A percentile compares a stretch with the other conserved stretches of the same genome.
phyloP scores from a whole-genome alignment of 345 rosid genomes.

The Brassica napus region DNA sequence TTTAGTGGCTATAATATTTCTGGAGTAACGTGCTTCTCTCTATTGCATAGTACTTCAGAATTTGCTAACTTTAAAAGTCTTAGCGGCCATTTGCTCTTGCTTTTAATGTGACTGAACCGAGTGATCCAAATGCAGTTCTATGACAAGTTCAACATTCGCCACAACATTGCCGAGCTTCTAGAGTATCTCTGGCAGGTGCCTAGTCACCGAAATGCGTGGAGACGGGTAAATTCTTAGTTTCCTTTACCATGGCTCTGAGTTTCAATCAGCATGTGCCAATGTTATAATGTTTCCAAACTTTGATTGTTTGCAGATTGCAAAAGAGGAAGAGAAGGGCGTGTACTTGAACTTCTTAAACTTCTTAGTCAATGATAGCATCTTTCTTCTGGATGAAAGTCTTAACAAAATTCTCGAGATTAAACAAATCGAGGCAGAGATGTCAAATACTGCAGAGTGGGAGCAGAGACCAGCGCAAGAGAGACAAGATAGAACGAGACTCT shows the following conservation, averaged over 20 bases:
- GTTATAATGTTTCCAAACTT: neutral
- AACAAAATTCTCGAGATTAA: conserved; percentile 96
- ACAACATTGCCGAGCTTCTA: conserved; percentile 96
- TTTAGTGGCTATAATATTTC: conserved; percentile 12
- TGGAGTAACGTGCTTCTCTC: conserved; percentile 8
- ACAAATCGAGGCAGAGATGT: conserved; percentile 95
- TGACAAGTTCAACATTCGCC: conserved; percentile 97
- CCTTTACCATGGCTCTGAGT: conserved; percentile 10
- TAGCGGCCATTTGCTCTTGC: neutral
- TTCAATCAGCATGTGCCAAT: neutral
- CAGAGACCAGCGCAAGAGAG: conserved; percentile 91
- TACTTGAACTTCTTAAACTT: conserved; percentile 97
- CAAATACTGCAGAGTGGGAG: conserved; percentile 91
- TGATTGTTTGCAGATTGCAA: conserved; percentile 76
- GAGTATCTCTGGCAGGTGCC: conserved; percentile 99
- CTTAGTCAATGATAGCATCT: conserved; percentile 95
- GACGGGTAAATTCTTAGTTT: conserved; percentile 59
- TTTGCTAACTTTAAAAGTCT: conserved; percentile 1
- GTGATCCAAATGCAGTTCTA: conserved; percentile 66
- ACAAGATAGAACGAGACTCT: conserved; percentile 91
- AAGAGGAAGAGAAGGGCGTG: conserved; percentile 98
- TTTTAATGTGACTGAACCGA: conserved; percentile 14
- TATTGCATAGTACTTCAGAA: conserved; percentile 4
- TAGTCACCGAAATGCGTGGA: conserved; percentile 96
- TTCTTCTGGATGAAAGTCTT: conserved; percentile 97